These are phyloP conservation scores for Porphyrellus cyaneotinctus DNA, from an alignment of 768 basidiomycete genomes.

Conservation along the genomic window DNA sequence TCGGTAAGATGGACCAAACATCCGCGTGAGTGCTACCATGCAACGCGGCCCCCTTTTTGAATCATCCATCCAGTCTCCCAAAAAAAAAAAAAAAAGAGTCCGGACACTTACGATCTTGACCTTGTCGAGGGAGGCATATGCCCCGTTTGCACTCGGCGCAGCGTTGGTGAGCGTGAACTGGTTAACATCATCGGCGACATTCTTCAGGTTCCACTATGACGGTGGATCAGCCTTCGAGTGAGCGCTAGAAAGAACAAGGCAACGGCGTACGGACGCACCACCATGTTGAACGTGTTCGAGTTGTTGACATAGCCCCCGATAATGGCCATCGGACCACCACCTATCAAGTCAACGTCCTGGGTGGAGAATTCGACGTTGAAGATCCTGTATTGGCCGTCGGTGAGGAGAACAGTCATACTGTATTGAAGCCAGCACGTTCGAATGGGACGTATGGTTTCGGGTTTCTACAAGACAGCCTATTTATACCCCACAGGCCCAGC, in stretches of 20 bases:
- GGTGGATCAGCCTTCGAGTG: not conserved
- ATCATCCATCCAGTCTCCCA: not conserved
- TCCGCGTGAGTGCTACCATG: not conserved
- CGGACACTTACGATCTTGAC: not conserved
- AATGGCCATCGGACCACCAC: not conserved
- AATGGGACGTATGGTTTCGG: not conserved
- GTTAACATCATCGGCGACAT: not conserved
- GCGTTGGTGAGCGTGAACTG: not conserved
- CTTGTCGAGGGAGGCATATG: not conserved
- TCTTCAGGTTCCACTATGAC: conserved; percentile 1
- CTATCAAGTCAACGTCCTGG: not conserved
- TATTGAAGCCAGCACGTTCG: not conserved
- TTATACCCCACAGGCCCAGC: not conserved
- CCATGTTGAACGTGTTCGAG: not conserved
- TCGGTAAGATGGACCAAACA: not conserved
- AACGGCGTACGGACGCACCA: not conserved
- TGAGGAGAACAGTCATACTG: not conserved
- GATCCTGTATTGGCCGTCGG: conserved; percentile 1
- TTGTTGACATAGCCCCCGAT: not conserved
- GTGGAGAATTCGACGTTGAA: not conserved
- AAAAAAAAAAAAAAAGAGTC: not conserved
- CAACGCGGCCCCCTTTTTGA: not conserved
- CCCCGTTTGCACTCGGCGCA: not conserved
- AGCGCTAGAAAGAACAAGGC: not conserved
- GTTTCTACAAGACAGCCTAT: not conserved